Evolutionary conservation across 1,284 basidiomycete genomes (phyloP), one percentile per base, ranked within the genome.

Genomic region (Ganoderma multipileum): DNA sequence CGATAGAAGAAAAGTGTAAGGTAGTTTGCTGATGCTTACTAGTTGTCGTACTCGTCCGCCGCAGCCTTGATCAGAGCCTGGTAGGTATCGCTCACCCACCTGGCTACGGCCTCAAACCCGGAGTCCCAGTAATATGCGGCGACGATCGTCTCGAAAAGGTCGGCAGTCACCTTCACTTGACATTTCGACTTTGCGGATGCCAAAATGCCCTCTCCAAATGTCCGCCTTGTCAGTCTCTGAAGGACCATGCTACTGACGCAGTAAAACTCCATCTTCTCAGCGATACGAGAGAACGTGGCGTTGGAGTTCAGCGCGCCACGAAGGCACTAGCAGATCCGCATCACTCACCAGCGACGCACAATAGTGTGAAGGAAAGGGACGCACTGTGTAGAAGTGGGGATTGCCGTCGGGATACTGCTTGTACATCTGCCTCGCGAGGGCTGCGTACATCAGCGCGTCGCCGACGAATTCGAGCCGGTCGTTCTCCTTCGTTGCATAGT

Each of bases 401-500:
- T 68, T 68, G 9, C 76, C 78, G 5, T 74, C 60, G 9, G 79
- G 79, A 26, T 75, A 66, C 50, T 75, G 74, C 12, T 68, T 68
- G 64, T 76, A 78, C 20, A 80, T 68, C 61, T 77, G 72, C 23
- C 73, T 73, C 30, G 76, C 77, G 20, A 80, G 67, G 44, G 77
- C 77, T 62, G 78, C 76, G 70, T 80, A 78, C 76, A 81, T 79
- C 26, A 80, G 68, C 39, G 78, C 78, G 65, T 81, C 79, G 20
- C 79, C 79, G 16, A 81, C 63, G 65, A 78, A 81, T 70, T 81
- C 79, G 41, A 80, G 71, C 33, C 78, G 74, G 26, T 81, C 79
- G 66, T 79, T 78, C 67, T 78, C 75, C 5, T 36, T 61, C 7
- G 16, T 26, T 2, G 74, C 57, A 11, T 64, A 36, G 11, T 39